phyloP scores from a whole-genome alignment of 1,284 basidiomycete species.

The Cryptococcus maquisensis region DNA sequence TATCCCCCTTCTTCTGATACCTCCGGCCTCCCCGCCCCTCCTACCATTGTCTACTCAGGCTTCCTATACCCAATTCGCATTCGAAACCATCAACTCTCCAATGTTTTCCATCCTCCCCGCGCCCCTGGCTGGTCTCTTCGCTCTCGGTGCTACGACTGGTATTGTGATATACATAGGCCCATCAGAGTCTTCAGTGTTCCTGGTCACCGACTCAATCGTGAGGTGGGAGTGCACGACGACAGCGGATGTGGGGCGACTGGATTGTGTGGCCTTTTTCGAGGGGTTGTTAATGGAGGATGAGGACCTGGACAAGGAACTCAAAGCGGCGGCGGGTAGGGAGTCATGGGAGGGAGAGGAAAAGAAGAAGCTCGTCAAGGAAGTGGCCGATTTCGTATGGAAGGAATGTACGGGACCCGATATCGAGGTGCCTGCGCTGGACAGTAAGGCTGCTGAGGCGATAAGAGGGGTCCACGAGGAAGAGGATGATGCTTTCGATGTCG shows the following conservation, averaged over 20 bases:
- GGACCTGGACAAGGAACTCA: conserved; percentile 59
- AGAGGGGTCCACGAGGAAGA: conserved; percentile 52
- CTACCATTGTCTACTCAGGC: conserved; percentile 58
- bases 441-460: conserved; percentile 19
- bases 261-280: conserved; percentile 73
- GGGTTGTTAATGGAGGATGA: conserved; percentile 63
- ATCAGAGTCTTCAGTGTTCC: conserved; percentile 64
- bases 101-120: conserved; percentile 78
- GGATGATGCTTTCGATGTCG: conserved; percentile 66
- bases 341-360: conserved; percentile 35
- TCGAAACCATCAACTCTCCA: conserved; percentile 92
- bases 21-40: conserved; percentile 57
- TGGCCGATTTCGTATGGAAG: conserved; percentile 35
- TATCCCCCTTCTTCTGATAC: conserved; percentile 41
- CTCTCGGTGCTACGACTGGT: conserved; percentile 71
- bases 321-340: conserved; percentile 50
- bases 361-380: conserved; percentile 30
- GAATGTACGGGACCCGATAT: conserved; percentile 44
- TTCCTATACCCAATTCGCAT: conserved; percentile 83
- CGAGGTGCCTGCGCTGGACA: conserved; percentile 30
- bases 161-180: conserved; percentile 81
- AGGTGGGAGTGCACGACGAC: conserved; percentile 59
- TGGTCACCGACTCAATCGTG: conserved; percentile 70
- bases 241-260: conserved; percentile 62
- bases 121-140: conserved; percentile 77